Evolutionary conservation across 257 asterid genomes (phyloP), one percentile per base, ranked within the genome.

Genomic region (Handroanthus guayacan): DNA sequence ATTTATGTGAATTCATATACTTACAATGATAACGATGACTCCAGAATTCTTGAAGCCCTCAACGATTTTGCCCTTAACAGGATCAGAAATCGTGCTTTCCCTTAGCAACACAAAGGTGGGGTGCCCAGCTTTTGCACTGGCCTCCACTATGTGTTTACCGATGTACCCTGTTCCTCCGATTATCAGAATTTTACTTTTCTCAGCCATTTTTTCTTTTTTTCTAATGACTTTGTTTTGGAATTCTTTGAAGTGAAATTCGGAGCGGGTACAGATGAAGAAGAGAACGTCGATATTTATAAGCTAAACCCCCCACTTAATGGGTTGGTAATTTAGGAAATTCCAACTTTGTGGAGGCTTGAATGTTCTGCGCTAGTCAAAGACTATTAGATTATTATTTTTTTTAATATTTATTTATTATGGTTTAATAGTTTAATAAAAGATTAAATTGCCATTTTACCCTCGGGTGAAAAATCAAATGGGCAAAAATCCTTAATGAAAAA

Each of bases 81-180:
- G 94, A 60, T 94, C 91, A 36, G 86, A 73, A 57, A 86, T 6
- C 1, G 96, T 71, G 82, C 48, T 63, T 64, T 90, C 90, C 73
- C 96, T 81, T 9, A 88, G 75, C 67, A 90, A 67, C 18, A 84
- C 91, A 39, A 87, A 90, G 3, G 99, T 94, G n/a, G 97, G 92
- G 77, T 92, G 93, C 2, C 91, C 95, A 34, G 87, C 79, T 68
- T 88, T 90, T 0, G 84, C 86, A 62, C 92, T 82, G 6, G 97
- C 97, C 81, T 92, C 93, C 1, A 88, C 86, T 4, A 94, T 63
- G 86, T 81, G 89, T 76, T 90, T 92, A 0, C 99, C 97, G 58
- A 92, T 82, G 76, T 89, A 86, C 20, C 99, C 99, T 0, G 97
- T 90, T 78, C 91, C 99, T 9, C 99, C 99, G 25, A 94, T 89